These are phyloP conservation scores for Ettlia oleoabundans DNA, from an alignment of 139 green algal genomes.

Conservation along the genomic window DNA sequence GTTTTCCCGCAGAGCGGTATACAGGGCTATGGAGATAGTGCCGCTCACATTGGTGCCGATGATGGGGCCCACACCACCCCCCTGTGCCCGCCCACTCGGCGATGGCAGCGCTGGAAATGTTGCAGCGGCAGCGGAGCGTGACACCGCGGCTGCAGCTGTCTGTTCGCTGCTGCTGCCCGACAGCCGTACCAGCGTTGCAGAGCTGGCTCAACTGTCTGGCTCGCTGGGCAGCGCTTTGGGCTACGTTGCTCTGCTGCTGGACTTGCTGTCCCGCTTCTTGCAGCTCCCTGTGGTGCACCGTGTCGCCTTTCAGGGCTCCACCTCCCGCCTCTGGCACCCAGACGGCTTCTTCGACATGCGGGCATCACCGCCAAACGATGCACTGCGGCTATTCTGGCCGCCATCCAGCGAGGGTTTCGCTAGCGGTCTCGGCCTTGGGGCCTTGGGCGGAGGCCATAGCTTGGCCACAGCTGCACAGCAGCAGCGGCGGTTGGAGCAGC, in stretches of 20 bases:
- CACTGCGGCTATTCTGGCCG: slow-evolving; percentile 61
- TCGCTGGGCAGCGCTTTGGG: slow-evolving; percentile 59
- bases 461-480: not conserved
- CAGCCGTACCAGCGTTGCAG: not conserved
- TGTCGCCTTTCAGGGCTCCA: slow-evolving; percentile 59
- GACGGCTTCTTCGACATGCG: slow-evolving; percentile 62
- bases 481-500: not conserved
- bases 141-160: slow-evolving; percentile 46
- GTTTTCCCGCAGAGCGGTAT: slow-evolving; percentile 41
- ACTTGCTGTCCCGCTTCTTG: slow-evolving; percentile 64
- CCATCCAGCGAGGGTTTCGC: not conserved
- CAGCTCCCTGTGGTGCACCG: slow-evolving; percentile 71
- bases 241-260: slow-evolving; percentile 70
- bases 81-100: slow-evolving; percentile 1
- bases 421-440: not conserved
- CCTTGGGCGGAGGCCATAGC: slow-evolving; percentile 21
- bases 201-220: slow-evolving; percentile 26
- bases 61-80: slow-evolving; percentile 9
- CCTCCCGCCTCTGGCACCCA: slow-evolving; percentile 67
- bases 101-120: no score
- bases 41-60: slow-evolving; percentile 39
- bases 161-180: slow-evolving; percentile 55
- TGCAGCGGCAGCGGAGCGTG: slow-evolving; percentile 1
- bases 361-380: slow-evolving; percentile 34
- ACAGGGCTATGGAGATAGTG: slow-evolving; percentile 54